Conservation (phyloP, 176 grass and related monocot genomes). For the Lolium multiflorum region DNA sequence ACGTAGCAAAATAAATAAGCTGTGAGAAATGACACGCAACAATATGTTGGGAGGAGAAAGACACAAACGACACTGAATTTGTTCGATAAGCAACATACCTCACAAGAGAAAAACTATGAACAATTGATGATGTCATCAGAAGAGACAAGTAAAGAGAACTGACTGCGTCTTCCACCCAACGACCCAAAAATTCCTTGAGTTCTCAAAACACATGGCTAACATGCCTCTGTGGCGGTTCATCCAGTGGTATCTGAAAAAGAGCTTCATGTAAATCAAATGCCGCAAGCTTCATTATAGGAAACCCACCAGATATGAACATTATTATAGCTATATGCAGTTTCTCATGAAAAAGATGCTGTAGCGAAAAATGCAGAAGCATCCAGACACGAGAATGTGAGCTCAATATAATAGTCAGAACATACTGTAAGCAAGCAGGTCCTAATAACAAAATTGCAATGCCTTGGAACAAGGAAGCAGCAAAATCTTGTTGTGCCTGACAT, state of each 20-base stretch:
- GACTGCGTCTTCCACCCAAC: background rate
- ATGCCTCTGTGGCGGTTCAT: conserved; percentile 55
- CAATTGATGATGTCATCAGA: background rate
- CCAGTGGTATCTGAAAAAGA: conserved; percentile 50
- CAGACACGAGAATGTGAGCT: background rate
- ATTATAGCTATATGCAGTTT: background rate
- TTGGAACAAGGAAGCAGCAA: background rate
- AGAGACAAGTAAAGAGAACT: background rate
- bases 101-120: background rate
- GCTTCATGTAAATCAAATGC: conserved; percentile 26
- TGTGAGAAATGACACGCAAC: background rate
- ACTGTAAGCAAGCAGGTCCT: background rate
- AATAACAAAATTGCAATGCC: background rate
- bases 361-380: background rate
- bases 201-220: conserved; percentile 52
- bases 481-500: background rate
- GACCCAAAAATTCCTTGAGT: background rate
- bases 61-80: background rate
- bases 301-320: background rate
- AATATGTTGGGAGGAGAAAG: background rate
- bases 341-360: background rate
- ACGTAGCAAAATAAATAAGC: background rate
- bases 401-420: background rate
- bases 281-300: background rate
- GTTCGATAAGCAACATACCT: conserved; percentile 24